Conservation (phyloP, 2,329 filamentous ascomycete species). For the Fusarium humuli region DNA sequence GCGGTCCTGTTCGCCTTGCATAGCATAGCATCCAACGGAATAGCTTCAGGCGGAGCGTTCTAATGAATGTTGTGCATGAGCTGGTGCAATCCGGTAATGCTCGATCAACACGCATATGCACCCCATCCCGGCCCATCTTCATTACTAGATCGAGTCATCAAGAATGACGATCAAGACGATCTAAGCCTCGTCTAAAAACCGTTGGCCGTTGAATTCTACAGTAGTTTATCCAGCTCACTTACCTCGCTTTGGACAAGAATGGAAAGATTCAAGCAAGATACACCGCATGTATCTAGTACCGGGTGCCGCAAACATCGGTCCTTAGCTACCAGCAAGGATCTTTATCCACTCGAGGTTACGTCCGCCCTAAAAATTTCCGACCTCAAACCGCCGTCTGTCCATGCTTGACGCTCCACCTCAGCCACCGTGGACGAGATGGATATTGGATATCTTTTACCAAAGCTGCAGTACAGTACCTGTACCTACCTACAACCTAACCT, state of each 20-base stretch:
- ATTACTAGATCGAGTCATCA: conserved; percentile 22
- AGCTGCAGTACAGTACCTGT: neutral
- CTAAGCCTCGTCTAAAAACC: conserved; percentile 44
- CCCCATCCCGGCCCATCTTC: conserved; percentile 12
- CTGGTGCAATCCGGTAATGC: conserved; percentile 17
- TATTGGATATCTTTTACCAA: conserved; percentile 7
- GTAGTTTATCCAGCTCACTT: neutral
- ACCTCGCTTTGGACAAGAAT: conserved; percentile 6
- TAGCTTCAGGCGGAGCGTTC: conserved; percentile 11
- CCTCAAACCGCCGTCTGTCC: conserved; percentile 46
- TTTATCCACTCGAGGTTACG: conserved; percentile 43
- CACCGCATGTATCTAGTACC: conserved; percentile 35
- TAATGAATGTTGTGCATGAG: conserved; percentile 43
- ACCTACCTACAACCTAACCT: neutral
- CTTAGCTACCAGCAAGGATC: conserved; percentile 27
- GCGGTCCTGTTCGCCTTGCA: conserved; percentile 35
- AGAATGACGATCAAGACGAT: conserved; percentile 29
- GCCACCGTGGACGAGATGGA: conserved; percentile 27
- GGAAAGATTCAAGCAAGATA: conserved; percentile 11
- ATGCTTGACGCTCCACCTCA: conserved; percentile 43
- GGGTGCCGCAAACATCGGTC: conserved; percentile 35
- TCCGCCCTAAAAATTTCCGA: conserved; percentile 46
- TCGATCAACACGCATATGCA: conserved; percentile 30
- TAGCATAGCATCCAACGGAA: conserved; percentile 2
- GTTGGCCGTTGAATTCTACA: conserved; percentile 14